These are phyloP conservation scores for Phialophora verrucosa DNA, from an alignment of 2,329 filamentous ascomycete species.

Conservation along the genomic window DNA sequence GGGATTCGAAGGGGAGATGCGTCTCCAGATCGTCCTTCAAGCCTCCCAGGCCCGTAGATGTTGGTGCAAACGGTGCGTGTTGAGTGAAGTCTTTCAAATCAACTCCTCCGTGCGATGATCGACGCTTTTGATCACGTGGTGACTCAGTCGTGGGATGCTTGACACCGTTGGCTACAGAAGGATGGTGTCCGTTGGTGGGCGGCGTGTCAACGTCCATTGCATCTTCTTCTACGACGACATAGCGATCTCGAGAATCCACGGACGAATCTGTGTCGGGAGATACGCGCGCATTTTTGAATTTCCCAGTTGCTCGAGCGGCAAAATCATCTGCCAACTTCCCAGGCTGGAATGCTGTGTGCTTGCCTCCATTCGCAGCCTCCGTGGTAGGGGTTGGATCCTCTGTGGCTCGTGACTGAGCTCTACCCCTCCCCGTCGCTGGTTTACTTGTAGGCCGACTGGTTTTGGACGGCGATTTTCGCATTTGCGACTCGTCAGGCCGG, in stretches of 20 bases:
- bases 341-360: slow-evolving; percentile 32
- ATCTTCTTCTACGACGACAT: slow-evolving; percentile 42
- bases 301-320: slow-evolving; percentile 23
- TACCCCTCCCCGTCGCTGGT: slow-evolving; percentile 23
- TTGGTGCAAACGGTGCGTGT: slow-evolving; percentile 56
- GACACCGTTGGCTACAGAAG: slow-evolving; percentile 12
- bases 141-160: slow-evolving; percentile 5
- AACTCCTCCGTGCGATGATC: slow-evolving; percentile 42
- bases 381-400: slow-evolving; percentile 19
- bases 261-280: slow-evolving; percentile 10
- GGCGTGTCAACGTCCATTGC: slow-evolving; percentile 57
- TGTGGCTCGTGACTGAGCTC: slow-evolving; percentile 28
- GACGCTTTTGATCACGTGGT: slow-evolving; percentile 15
- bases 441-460: slow-evolving; percentile 30
- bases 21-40: slow-evolving; percentile 58
- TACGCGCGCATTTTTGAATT: slow-evolving; percentile 6
- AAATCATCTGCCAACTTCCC: slow-evolving; percentile 37
- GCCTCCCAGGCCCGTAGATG: slow-evolving; percentile 57
- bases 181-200: slow-evolving; percentile 27
- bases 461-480: slow-evolving; percentile 39
- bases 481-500: slow-evolving; percentile 42
- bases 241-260: slow-evolving; percentile 27
- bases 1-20: slow-evolving; percentile 65
- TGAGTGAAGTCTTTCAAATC: slow-evolving; percentile 59
- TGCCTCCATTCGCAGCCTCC: slow-evolving; percentile 30